These are phyloP conservation scores for Pugionium cornutum DNA, from an alignment of 345 rosid species.

Conservation along the genomic window DNA sequence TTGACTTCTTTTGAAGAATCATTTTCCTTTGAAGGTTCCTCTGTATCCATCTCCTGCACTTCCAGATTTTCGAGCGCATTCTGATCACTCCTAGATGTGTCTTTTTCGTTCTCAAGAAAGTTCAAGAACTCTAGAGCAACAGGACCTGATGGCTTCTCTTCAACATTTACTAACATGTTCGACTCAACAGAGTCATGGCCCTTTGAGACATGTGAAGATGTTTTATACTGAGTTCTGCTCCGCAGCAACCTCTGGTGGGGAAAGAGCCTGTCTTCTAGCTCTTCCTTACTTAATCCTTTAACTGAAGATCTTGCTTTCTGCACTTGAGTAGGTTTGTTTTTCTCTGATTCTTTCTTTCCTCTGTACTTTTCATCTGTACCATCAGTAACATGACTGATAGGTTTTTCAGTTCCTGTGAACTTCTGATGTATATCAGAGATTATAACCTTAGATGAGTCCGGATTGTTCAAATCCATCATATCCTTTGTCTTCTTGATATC, in stretches of 20 bases:
- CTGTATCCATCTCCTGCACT: constrained; percentile 60
- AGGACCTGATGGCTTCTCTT: constrained; percentile 45
- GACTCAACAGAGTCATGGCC: constrained; percentile 37
- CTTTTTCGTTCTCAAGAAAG: constrained; percentile 52
- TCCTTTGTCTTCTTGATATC: constrained; percentile 95
- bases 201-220: constrained; percentile 39
- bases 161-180: constrained; percentile 39
- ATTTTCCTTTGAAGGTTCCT: constrained; percentile 45
- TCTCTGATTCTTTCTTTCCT: constrained; percentile 38
- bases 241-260: constrained; percentile 93
- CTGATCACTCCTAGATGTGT: constrained; percentile 26
- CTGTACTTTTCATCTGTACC: constrained; percentile 44
- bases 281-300: constrained; percentile 63
- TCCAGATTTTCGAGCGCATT: constrained; percentile 44
- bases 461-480: constrained; percentile 84
- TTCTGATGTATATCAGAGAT: constrained; percentile 84
- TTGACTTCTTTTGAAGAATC: constrained; percentile 39
- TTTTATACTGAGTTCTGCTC: constrained; percentile 51
- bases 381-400: constrained; percentile 53
- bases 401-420: constrained; percentile 86
- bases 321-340: constrained; percentile 35
- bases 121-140: constrained; percentile 58
- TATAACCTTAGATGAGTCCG: constrained; percentile 67
- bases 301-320: constrained; percentile 44
- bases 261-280: constrained; percentile 87